Base-by-base conservation (phyloP, 257 asterid species). In the Knoxia roxburghii region DNA sequence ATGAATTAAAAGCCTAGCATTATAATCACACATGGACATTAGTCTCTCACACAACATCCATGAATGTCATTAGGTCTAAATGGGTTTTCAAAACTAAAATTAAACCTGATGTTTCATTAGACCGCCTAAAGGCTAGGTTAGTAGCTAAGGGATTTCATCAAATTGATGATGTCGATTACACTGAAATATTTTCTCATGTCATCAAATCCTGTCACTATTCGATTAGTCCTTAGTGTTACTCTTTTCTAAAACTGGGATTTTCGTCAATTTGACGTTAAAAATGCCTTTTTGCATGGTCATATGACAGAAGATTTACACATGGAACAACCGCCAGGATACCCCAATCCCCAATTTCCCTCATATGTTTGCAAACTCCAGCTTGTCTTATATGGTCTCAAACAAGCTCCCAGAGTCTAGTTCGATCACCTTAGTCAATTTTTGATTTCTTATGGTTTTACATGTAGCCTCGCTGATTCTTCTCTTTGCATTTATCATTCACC, bases 91-190 rank as follows among this genome's bases (percentile, higher is more conserved):
- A 37, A 37, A 9, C 41, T 9, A 37, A 37, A 37, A 4, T 37
- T 37, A 37, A 37, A 37, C 41, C 41, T 43, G 49, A 43, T 43
- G 49, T 5, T 43, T 5, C 49, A 5, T 12, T 43, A 6, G 65
- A 61, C 18, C 14, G 52, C 0, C 17, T 50, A 1, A 37, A 64
- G 23, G 40, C 69, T 4, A 6, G n/a, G 14, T 20, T 43, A 2
- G 52, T 54, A n/a, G 56, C 56, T 2, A 63, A 63, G 17, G 49
- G 64, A 0, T 72, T 64, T 33, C 46, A 72, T n/a, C 60, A 64
- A 72, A 13, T 52, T 20, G 45, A 63, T 26, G 59, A 57, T 7
- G 18, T 63, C 1, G 70, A 71, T n/a, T 52, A 71, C 33, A 40
- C 26, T 20, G 70, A 72, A 27, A 63, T 29, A 11, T 63, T 64